Evolutionary conservation across 768 basidiomycete species (phyloP).

Genomic region (Mycena rebaudengoi): DNA sequence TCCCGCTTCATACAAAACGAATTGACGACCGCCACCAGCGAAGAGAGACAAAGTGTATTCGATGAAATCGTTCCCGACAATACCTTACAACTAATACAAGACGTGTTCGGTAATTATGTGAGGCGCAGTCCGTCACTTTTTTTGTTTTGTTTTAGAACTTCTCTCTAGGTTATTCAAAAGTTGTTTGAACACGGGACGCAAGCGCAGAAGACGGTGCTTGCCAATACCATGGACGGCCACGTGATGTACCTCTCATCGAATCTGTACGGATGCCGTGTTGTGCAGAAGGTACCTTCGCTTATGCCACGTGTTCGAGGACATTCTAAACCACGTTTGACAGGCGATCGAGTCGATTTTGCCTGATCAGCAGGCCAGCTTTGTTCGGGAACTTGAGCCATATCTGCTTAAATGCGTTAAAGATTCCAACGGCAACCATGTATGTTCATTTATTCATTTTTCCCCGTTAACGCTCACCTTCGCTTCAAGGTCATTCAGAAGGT

Average conservation of each 20-base stretch:
- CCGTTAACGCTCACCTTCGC: conserved; percentile 6
- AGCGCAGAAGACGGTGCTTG: conserved; percentile 75
- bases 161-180: conserved; percentile 86
- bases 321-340: conserved; percentile 49
- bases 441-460: not conserved
- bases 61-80: conserved; percentile 87
- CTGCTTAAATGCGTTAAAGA: conserved; percentile 90
- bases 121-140: conserved; percentile 36
- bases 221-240: conserved; percentile 78
- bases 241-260: conserved; percentile 82
- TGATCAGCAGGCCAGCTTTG: conserved; percentile 79
- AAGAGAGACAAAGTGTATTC: conserved; percentile 83
- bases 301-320: not conserved
- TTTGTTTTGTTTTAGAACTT: not conserved
- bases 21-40: conserved; percentile 76
- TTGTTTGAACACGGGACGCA: conserved; percentile 88
- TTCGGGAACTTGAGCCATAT: conserved; percentile 81
- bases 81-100: conserved; percentile 80
- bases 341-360: conserved; percentile 84
- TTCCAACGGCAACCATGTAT: conserved; percentile 93
- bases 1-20: conserved; percentile 97
- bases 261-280: conserved; percentile 96
- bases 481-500: conserved; percentile 86
- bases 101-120: conserved; percentile 97
- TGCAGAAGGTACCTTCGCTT: conserved; percentile 75